Evolutionary conservation across 1,284 basidiomycete species (phyloP), one percentile per base, ranked within the genome.

Genomic region (Cystobasidium slooffiae): DNA sequence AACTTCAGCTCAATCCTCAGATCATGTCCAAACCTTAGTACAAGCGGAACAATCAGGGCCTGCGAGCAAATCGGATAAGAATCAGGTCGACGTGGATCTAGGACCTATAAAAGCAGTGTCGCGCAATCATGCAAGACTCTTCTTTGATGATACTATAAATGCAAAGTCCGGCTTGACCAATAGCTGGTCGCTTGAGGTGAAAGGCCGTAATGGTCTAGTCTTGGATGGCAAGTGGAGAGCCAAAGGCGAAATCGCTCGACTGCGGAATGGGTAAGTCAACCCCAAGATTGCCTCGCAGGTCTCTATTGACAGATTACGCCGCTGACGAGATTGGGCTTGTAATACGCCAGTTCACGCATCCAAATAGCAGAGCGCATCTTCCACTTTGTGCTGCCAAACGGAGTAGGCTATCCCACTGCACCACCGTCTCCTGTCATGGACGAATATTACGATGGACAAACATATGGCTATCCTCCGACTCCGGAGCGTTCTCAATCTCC

Each of bases 361-460:
- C 97, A 98, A 84, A 99, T 99, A 80, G 94, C 96, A 43, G 96
- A 96, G 58, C 90, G 96, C 70, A 95, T 93, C 65, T 99, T 99
- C 84, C 91, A 95, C 81, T 99, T 80, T 53, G 76, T 80, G 12
- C 75, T 80, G 1, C 79, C 79, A 3, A 63, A 78, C 7, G 68
- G 70, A 18, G 70, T 73, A 10, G 47, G 44, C 4, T 65, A 65
- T 53, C 70, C 70, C 16, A 53, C 69, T 20, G 69, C 69, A 20
- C 63, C 70, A 14, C 56, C 55, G 5, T 73, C 61, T 5, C 70
- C 70, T 16, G 8, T 51, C 20, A 46, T 73, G 49, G 56, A 55
- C 51, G 63, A 73, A 22, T 47, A 64, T 18, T 65, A 52, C 49
- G 58, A 61, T 24, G 61, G 47, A 9, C 58, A 72, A 24, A 37